Conservation (phyloP, 2,329 filamentous ascomycete genomes). For the Colletotrichum plurivorum region DNA sequence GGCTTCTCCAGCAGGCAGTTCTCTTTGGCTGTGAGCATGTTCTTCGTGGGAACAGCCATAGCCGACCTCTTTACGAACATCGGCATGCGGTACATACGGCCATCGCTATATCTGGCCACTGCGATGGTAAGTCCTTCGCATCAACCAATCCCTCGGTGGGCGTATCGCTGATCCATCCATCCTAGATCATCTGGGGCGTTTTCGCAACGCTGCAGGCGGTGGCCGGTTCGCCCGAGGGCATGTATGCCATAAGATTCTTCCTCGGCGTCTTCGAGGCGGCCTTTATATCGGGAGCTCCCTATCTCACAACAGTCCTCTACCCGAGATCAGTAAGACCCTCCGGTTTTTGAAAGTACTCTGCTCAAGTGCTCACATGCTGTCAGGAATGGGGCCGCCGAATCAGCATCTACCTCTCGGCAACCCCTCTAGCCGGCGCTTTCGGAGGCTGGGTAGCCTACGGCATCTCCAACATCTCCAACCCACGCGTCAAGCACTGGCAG, state of each 20-base stretch:
- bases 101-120: slow-evolving; percentile 30
- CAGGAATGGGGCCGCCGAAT: slow-evolving; percentile 62
- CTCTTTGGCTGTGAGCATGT: slow-evolving; percentile 44
- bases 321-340: slow-evolving; percentile 55
- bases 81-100: slow-evolving; percentile 29
- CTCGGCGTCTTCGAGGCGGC: slow-evolving; percentile 64
- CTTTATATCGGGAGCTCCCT: slow-evolving; percentile 64
- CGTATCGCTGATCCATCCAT: background rate
- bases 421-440: slow-evolving; percentile 62
- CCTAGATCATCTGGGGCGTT: slow-evolving; percentile 28
- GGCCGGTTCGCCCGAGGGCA: slow-evolving; percentile 20
- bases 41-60: slow-evolving; percentile 40
- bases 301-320: slow-evolving; percentile 67
- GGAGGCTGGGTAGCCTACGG: slow-evolving; percentile 58
- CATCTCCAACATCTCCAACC: slow-evolving; percentile 50
- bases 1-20: slow-evolving; percentile 42
- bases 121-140: slow-evolving; percentile 14
- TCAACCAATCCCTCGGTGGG: accelerated
- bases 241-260: slow-evolving; percentile 57
- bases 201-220: slow-evolving; percentile 30
- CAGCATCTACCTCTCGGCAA: slow-evolving; percentile 68
- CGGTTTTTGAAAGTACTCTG: accelerated
- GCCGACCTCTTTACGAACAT: slow-evolving; percentile 34
- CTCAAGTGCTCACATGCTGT: accelerated
- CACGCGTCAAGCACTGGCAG: slow-evolving; percentile 45